Evolutionary conservation across 2,329 filamentous ascomycete genomes (phyloP).

Genomic region (Ophiostoma fasciatum): DNA sequence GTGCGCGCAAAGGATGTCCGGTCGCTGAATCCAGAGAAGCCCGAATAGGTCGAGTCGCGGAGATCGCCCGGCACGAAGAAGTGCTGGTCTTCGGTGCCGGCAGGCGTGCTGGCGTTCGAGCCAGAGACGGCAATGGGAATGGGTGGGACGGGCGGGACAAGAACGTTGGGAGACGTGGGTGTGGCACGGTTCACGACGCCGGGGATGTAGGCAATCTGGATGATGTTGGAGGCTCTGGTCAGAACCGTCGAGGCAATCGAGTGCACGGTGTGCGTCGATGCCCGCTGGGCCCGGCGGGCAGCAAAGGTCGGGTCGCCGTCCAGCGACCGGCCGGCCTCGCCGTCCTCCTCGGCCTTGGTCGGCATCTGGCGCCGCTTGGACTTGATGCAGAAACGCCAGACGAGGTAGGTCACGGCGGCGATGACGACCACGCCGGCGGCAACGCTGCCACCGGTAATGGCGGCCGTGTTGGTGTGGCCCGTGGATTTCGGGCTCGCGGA

Average conservation of each 20-base stretch:
- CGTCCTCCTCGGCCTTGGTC: slow-evolving; percentile 37
- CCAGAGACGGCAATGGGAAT: slow-evolving; percentile 51
- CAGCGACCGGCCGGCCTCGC: slow-evolving; percentile 36
- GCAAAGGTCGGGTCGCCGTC: slow-evolving; percentile 36
- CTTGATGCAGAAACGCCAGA: slow-evolving; percentile 83
- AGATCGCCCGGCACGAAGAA: slow-evolving; percentile 89
- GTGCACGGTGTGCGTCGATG: slow-evolving; percentile 71
- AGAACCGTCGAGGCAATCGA: slow-evolving; percentile 93
- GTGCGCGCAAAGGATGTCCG: slow-evolving; percentile 45
- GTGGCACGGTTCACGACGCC: slow-evolving; percentile 87
- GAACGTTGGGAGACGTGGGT: slow-evolving; percentile 62
- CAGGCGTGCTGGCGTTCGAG: slow-evolving; percentile 41
- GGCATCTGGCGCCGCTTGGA: slow-evolving; percentile 52
- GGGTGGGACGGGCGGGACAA: slow-evolving; percentile 86
- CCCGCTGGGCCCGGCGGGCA: slow-evolving; percentile 44
- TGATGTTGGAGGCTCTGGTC: slow-evolving; percentile 94
- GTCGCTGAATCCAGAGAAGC: slow-evolving; percentile 48
- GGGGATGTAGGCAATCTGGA: slow-evolving; percentile 97
- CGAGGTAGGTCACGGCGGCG: slow-evolving; percentile 58
- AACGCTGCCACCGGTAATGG: slow-evolving; percentile 88
- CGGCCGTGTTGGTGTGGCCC: slow-evolving; percentile 54
- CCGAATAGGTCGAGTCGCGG: slow-evolving; percentile 81
- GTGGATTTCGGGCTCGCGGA: slow-evolving; percentile 13
- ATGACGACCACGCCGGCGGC: slow-evolving; percentile 69
- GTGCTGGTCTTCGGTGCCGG: slow-evolving; percentile 58